Evolutionary conservation across 306 rosid species (phyloP).

Genomic region (Castanospermum australe): DNA sequence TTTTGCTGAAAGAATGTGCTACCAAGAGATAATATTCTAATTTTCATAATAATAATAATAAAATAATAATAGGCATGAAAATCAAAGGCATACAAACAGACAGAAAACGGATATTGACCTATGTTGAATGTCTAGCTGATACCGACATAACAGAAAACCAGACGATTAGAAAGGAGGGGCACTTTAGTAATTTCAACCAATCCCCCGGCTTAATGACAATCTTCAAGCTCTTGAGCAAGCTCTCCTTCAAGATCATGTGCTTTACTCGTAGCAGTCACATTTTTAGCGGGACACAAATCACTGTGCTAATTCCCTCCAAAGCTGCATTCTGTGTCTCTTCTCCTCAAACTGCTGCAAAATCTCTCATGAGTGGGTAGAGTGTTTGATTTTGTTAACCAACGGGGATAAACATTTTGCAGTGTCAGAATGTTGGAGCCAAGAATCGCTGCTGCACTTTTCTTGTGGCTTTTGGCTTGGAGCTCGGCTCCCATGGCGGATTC

Average conservation of each 20-base stretch:
- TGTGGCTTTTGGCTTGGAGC: conserved; percentile 23
- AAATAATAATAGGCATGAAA: background rate
- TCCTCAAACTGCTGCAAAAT: background rate
- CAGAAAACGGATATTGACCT: background rate
- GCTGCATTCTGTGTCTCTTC: background rate
- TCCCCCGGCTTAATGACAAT: background rate
- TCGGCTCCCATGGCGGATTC: conserved; percentile 47
- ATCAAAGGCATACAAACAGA: background rate
- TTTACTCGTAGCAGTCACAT: conserved; percentile 19
- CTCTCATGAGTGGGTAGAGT: background rate
- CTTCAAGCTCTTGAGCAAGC: background rate
- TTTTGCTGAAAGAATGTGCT: background rate
- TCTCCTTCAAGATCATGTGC: background rate
- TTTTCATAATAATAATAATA: background rate
- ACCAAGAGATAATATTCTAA: background rate
- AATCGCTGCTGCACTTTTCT: conserved; percentile 10
- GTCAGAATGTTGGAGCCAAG: conserved; percentile 37
- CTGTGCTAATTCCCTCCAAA: background rate
- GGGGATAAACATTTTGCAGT: background rate
- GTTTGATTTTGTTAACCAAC: background rate
- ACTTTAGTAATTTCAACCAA: background rate
- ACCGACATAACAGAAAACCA: background rate
- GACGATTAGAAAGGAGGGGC: background rate
- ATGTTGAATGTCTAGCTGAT: background rate
- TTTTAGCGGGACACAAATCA: background rate